Base-by-base conservation (phyloP, 495 filamentous ascomycete species). In the Glonium stellatum region DNA sequence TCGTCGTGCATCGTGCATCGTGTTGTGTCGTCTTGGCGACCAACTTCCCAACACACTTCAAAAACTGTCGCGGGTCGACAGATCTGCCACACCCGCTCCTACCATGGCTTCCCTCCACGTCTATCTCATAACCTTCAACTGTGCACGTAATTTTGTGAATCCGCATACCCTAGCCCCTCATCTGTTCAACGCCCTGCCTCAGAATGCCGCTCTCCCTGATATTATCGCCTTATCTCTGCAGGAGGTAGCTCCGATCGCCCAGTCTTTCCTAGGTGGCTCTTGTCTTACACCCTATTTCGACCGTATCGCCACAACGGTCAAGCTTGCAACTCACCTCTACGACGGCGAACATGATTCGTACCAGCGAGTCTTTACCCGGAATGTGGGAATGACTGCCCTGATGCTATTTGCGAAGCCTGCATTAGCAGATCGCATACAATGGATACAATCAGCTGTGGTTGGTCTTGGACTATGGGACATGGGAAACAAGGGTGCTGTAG, bases 401-500 rank as follows among this genome's bases (percentile, higher is more conserved):
- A 83, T 97, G 80, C 78, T 95, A 18, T 97, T 95, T 68, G 79
- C 76, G 21, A 74, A 75, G 48, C 77, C 81, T 34, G 81, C 84
- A 34, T 73, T 87, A 15, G 74, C 77, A 0, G 64, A 75, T 10
- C 73, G 75, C 15, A 74, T 96, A 31, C 70, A 76, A 12, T 77
- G 79, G 67, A 72, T 90, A 4, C 80, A 87, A 56, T 83, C 81
- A 12, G 88, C 85, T 1, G 88, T 85, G 27, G 85, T 90, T 1
- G 91, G 93, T 1, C 82, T 95, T 37, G 93, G 93, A 1, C 52
- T 91, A 1, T 64, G 82, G 55, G 84, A 88, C 35, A 93, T 96
- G 89, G 92, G 90, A 4, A 96, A 96, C 67, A 98, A 98, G 69
- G 93, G 92, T 23, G 91, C 90, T 8, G 89, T 93, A 5, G 93